Base-by-base conservation (phyloP, 768 basidiomycete genomes). In the Boletus fagicola region DNA sequence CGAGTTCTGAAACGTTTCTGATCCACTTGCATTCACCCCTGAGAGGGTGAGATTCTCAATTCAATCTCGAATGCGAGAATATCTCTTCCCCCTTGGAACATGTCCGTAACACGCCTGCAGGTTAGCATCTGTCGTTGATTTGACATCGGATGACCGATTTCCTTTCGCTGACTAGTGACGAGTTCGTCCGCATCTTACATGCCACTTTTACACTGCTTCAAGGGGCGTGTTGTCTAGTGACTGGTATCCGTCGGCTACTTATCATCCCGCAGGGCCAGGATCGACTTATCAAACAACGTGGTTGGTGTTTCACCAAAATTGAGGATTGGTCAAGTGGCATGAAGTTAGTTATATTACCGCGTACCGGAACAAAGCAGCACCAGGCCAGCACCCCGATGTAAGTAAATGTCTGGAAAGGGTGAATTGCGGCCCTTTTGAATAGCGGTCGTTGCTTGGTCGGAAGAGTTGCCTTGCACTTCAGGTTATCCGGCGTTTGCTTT, bases 11-110 rank as follows among this genome's bases (percentile, higher is more conserved):
- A 66, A 65, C 52, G 50, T 62, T 66, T 67, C 57, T 54, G 63
- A 69, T 57, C 67, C 62, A 69, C 68, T 40, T 33, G 43, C 8
- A n/a, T 31, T 58, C 64, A 50, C 50, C 67, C 62, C 65, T 70
- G 65, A 60, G 65, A 60, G 62, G 51, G 54, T 52, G 64, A 60
- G 61, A 62, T 53, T 60, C 57, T 58, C 53, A 58, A 65, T 68
- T 61, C 51, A 57, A 49, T 69, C 61, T 64, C 62, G 59, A 60
- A 68, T 64, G 58, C 56, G 54, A 60, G 56, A 55, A 26, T 30
- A 59, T 40, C 56, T 61, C 47, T 46, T 46, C 47, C 64, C 57
- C 51, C 49, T 65, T 67, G 57, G 59, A 59, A 57, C 58, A 58
- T 47, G 50, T 58, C 54, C 44, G 38, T 46, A 49, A 51, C 47